A percentile compares a stretch with the other conserved stretches of the same genome.
Conservation (phyloP, 2,329 filamentous ascomycete species). For the Hawksworthiomyces lignivorus region DNA sequence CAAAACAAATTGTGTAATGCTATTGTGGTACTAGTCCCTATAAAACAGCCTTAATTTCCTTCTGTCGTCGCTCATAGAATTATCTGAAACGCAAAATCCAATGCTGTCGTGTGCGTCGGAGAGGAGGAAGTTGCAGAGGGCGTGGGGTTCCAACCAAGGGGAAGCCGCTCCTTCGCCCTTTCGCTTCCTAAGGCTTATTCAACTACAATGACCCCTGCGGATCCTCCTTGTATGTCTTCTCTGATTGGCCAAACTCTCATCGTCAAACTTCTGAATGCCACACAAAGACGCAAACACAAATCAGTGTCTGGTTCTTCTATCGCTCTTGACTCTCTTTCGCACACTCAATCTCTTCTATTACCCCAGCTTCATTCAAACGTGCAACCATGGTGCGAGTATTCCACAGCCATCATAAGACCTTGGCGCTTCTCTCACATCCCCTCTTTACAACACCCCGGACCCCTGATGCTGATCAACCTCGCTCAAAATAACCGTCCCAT, state of each 20-base stretch:
- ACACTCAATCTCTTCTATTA: too few species aligned
- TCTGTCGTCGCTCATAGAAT: constrained; percentile 8
- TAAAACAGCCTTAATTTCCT: neutral
- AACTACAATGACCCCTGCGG: neutral
- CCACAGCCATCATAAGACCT: neutral
- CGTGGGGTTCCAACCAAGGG: too few species aligned
- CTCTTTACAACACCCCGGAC: constrained; percentile 4
- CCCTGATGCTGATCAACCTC: constrained; percentile 37
- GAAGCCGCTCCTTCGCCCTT: neutral
- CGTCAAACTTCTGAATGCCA: too few species aligned
- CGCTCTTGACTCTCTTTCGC: too few species aligned
- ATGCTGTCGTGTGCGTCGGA: neutral
- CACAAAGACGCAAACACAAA: too few species aligned
- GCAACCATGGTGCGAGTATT: constrained; percentile 4
- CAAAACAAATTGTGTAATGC: too few species aligned
- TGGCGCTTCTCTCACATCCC: neutral
- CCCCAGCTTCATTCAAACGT: too few species aligned
- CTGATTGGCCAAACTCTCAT: constrained; percentile 6
- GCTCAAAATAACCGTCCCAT: constrained; percentile 38
- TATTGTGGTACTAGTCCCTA: too few species aligned
- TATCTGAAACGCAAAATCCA: constrained; percentile 10
- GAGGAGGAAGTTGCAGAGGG: too few species aligned
- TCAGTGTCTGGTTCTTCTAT: too few species aligned
- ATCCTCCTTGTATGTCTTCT: constrained; percentile 5
- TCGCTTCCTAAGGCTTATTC: too few species aligned